Conservation (phyloP, 2,329 filamentous ascomycete genomes). For the Sphaerulina vaccinii region DNA sequence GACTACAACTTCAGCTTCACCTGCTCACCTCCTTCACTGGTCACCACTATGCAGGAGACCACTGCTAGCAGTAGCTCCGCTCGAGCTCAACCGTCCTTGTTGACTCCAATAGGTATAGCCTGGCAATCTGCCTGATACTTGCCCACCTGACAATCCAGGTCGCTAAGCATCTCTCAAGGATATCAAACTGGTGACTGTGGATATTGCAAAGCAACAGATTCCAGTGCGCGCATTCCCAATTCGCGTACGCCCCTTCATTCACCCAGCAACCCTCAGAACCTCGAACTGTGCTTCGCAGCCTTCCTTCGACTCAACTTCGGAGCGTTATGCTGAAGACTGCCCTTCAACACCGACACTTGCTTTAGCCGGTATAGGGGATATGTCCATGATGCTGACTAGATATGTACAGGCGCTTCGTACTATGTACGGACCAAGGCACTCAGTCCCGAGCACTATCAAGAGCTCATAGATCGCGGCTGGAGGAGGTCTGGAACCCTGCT, state of each 20-base stretch:
- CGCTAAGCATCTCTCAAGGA: constrained; percentile 39
- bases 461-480: constrained; percentile 72
- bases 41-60: background rate
- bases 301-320: background rate
- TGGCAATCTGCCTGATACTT: constrained; percentile 11
- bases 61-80: constrained; percentile 11
- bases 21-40: background rate
- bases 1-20: too few relatives aligned
- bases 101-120: constrained; percentile 35
- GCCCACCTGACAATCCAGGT: background rate
- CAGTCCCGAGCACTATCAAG: constrained; percentile 67
- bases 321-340: background rate
- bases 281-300: background rate
- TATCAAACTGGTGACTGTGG: constrained; percentile 51
- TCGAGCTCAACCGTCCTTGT: constrained; percentile 28
- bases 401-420: constrained; percentile 66
- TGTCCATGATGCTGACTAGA: constrained; percentile 5
- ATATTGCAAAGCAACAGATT: constrained; percentile 50
- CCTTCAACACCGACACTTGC: background rate
- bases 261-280: background rate
- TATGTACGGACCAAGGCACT: constrained; percentile 64
- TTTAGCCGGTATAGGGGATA: background rate
- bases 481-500: constrained; percentile 64
- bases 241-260: constrained; percentile 47
- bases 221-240: constrained; percentile 48